These are phyloP conservation scores for Serendipita sp. DNA, from an alignment of 768 basidiomycete species.

Conservation along the genomic window DNA sequence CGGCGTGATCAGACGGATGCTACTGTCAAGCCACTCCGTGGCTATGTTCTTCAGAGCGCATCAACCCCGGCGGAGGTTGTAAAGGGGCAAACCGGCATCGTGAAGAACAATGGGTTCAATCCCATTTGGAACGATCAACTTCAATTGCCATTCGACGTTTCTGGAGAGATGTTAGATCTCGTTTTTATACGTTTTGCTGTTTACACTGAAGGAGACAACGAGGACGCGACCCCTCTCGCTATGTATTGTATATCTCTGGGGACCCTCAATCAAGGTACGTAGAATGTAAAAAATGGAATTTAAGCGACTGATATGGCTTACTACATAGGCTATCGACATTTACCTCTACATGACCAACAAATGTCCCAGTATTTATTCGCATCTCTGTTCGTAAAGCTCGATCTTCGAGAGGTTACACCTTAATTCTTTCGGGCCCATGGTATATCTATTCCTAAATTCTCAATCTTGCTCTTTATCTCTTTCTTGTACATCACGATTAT, in stretches of 20 bases:
- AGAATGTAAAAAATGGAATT: conserved; percentile 17
- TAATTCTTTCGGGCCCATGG: no score
- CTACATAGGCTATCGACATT: conserved; percentile 61
- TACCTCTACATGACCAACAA: conserved; percentile 78
- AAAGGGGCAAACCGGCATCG: conserved; percentile 39
- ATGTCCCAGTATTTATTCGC: conserved; percentile 83
- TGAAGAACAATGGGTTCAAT: conserved; percentile 86
- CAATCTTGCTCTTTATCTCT: no score
- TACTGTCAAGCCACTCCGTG: conserved; percentile 15
- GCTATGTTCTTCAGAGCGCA: background rate
- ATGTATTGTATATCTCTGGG: conserved; percentile 59
- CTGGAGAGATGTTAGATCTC: conserved; percentile 63
- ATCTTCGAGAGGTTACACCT: conserved; percentile 24
- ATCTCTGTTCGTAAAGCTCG: conserved; percentile 69
- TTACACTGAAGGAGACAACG: conserved; percentile 38
- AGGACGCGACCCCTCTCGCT: conserved; percentile 50
- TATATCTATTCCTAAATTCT: no score
- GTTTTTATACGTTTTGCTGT: conserved; percentile 73
- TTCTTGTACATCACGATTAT: no score
- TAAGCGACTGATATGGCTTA: conserved; percentile 10
- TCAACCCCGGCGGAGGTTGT: conserved; percentile 27
- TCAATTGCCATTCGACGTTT: conserved; percentile 55
- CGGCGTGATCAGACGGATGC: conserved; percentile 9
- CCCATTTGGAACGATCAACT: conserved; percentile 70
- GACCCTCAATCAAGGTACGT: conserved; percentile 54